A percentile compares a stretch with the other conserved stretches of the same genome.
Conservation (phyloP, 1,139 yeast species). For the Debaryomyces sp. region DNA sequence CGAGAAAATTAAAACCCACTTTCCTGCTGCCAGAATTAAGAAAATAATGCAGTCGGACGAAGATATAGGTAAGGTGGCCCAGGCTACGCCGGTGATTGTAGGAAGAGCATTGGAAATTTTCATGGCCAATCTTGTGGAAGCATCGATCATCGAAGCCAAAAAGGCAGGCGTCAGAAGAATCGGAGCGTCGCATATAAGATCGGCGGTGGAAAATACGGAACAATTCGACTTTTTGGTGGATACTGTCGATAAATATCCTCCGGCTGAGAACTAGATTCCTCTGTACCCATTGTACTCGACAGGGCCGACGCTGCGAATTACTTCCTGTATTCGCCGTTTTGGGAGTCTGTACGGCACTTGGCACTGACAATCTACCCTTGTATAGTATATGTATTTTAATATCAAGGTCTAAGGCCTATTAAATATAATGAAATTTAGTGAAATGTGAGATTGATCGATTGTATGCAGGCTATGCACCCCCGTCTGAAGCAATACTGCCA, state of each 20-base stretch:
- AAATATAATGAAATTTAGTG: background rate
- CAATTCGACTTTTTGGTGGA: conserved; percentile 90
- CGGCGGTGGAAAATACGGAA: conserved; percentile 84
- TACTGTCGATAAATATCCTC: conserved; percentile 62
- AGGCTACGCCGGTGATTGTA: conserved; percentile 95
- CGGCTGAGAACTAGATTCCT: conserved; percentile 25
- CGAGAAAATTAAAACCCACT: conserved; percentile 80
- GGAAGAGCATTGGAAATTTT: conserved; percentile 94
- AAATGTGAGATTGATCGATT: background rate
- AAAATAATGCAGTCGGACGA: conserved; percentile 98
- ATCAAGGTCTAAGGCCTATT: background rate
- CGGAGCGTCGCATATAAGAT: conserved; percentile 78
- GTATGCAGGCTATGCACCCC: background rate
- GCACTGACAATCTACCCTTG: background rate
- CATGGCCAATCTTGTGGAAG: conserved; percentile 86
- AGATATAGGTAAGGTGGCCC: conserved; percentile 98
- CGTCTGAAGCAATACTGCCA: conserved; percentile 1
- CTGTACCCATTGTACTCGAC: background rate
- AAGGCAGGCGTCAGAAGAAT: conserved; percentile 78
- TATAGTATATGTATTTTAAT: conserved; percentile 6
- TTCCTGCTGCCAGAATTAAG: conserved; percentile 96
- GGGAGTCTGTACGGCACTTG: background rate
- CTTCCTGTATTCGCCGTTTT: background rate
- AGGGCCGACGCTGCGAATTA: background rate
- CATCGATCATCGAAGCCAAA: conserved; percentile 78